Evolutionary conservation across 192 early-diverging fungal genomes (phyloP), one percentile per base, ranked within the genome.

Genomic region (Helicostylum pulchrum): DNA sequence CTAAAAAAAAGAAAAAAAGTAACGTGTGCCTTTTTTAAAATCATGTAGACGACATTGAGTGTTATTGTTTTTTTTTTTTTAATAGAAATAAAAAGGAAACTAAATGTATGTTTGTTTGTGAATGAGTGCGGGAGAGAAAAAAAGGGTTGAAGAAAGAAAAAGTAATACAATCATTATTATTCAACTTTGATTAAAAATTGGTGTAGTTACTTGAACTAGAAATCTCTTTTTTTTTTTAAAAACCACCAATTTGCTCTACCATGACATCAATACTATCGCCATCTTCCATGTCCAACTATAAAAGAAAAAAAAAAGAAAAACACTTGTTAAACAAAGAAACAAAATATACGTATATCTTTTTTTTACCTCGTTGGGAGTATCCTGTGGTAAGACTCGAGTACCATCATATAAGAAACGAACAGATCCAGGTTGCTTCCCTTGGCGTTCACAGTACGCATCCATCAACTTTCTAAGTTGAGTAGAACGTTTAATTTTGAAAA

Each of bases 391-490:
- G 46, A 98, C 85, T 67, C 96, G 85, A 48, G 87, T 80, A 42
- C 96, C 96, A 73, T 98, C 94, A 36, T 91, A 91, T 45, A 94
- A 68, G 77, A 98, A 98, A 21, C 94, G 88, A n/a, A 96, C 87
- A 4, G 93, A 90, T 49, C 75, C 77, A 26, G 78, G 71, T 14
- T 85, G 73, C 78, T 96, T 84, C 59, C 94, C 94, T 53, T 92
- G 89, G 49, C 95, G 89, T 10, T 86, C 80, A 65, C 92, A 88
- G 66, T 95, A 98, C 8, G 96, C 93, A 54, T 94, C 91, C 92
- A 98, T 95, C 55, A 98, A 77, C 66, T 96, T 95, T 55, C 88
- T 86, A 21, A 98, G 83, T 62, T 88, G 92, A 30, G 96, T 97
- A 9, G 86, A 80, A 36, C 90, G 85, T 78, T 97, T 98, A 77